Base-by-base conservation (phyloP, 169 alveolate species). In the Cryptosporidium tyzzeri region DNA sequence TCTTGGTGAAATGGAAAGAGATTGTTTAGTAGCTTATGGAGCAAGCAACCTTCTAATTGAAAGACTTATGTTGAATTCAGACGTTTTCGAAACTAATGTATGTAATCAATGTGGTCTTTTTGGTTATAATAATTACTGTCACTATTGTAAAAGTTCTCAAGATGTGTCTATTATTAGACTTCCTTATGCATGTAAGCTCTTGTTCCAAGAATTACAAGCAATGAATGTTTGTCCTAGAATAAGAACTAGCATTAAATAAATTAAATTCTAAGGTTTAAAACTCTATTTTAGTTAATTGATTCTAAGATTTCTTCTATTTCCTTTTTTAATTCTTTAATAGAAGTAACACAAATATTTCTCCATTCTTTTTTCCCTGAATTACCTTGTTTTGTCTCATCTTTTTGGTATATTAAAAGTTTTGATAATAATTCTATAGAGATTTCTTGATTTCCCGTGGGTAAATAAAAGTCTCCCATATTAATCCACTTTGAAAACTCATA, bases 1-100 rank as follows among this genome's bases (percentile, higher is more conserved):
- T 67, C 94, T 98, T 33, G 99, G 99, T 58, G 99, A 99, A 93
- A 99, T 99, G 99, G 99, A 99, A 91, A 95, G 99, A 75, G 99
- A 99, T 92, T 98, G 99, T 93, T 92, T 99, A 55, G 98, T 99
- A 50, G 99, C 99, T 9, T 98, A 97, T 95, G 99, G 99, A n/a
- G 99, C 99, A 21, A 94, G 99, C 74, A 96, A 97, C 62, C 93
- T 99, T 45, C 86, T 98, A 65, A 94, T 98, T 37, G 99, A 98
- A 93, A 96, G 99, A 48, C 96, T 99, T 48, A 97, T 98, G 99
- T 71, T 97, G 44, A 95, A 98, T 71, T 94, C 98, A 85, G 99
- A 99, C 91, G 97, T 96, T 50, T 98, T 97, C 93, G 94, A 94
- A n/a, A 98, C 98, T 26, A 92, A 94, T 71, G 99, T 99, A 33